Conservation (phyloP, 192 early-diverging fungal species). For the Chytriomyces sp. region DNA sequence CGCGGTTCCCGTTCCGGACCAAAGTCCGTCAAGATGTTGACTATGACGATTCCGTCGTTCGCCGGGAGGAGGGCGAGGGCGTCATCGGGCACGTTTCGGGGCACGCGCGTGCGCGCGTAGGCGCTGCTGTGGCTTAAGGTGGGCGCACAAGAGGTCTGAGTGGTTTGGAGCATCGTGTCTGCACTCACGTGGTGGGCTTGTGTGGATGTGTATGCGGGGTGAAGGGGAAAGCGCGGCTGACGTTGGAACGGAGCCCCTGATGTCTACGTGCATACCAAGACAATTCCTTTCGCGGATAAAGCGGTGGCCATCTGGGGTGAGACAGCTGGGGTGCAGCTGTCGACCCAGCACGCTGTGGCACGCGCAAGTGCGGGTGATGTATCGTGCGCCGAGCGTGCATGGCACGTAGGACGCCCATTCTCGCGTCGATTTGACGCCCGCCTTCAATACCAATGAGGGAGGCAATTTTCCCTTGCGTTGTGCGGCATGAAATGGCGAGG, state of each 20-base stretch:
- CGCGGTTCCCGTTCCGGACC: conserved; percentile 42
- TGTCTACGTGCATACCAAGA: conserved; percentile 71
- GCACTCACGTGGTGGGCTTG: conserved; percentile 56
- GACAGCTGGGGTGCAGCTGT: conserved; percentile 51
- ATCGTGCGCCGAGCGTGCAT: conserved; percentile 64
- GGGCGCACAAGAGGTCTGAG: conserved; percentile 55
- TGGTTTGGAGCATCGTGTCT: conserved; percentile 56
- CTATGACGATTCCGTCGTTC: conserved; percentile 63
- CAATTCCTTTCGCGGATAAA: conserved; percentile 72
- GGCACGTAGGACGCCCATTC: conserved; percentile 54
- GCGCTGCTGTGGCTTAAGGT: conserved; percentile 64
- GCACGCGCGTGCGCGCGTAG: conserved; percentile 50
- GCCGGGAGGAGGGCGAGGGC: conserved; percentile 45
- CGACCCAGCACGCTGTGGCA: conserved; percentile 66
- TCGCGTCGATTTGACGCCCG: conserved; percentile 66
- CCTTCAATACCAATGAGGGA: conserved; percentile 69
- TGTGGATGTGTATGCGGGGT: background rate
- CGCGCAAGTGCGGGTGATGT: conserved; percentile 65
- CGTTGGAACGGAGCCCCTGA: conserved; percentile 33
- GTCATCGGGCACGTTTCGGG: conserved; percentile 65
- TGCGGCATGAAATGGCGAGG: conserved; percentile 46
- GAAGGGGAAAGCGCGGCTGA: background rate
- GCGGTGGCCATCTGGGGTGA: conserved; percentile 55
- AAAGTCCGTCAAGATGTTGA: conserved; percentile 62
- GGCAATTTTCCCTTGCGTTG: conserved; percentile 51